Base-by-base conservation (phyloP, 768 basidiomycete species). In the Sarcomyxa edulis region DNA sequence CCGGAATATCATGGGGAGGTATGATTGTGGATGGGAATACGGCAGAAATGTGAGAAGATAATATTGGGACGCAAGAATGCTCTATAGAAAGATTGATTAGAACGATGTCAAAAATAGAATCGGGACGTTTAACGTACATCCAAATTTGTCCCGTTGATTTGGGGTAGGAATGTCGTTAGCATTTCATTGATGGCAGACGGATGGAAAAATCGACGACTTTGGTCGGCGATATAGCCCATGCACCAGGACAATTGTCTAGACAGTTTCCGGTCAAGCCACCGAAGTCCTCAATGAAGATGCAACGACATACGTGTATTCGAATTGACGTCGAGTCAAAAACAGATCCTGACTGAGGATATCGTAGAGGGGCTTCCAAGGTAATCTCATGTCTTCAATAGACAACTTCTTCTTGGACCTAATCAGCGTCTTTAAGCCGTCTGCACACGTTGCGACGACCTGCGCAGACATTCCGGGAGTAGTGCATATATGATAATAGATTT, bases 1-100 rank as follows among this genome's bases (percentile, higher is more conserved):
- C 38, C 84, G 80, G 65, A 93, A 87, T 38, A 92, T 69, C 74
- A 85, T 84, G 37, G 77, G 84, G 38, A 80, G 71, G 68, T 92
- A 93, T 31, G 76, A 74, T 62, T 91, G 85, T 22, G 89, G 89
- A 54, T 92, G 89, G 5, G 78, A 76, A 43, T 86, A 68, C 2
- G 92, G 92, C 34, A 95, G 71, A 63, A 93, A 94, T 24, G 85
- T 85, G 48, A 84, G 71, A 51, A 93, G 66, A 61, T 88, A 91
- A 52, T 85, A 88, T 58, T 94, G 88, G 4, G 86, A 80, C 9
- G 87, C 77, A 29, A 94, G 70, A 36, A 89, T 67, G 41, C 72
- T 78, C 83, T 87, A n/a, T n/a, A n/a, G 56, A 29, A 40, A 40
- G 34, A 39, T 4, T 21, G 15, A 23, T 28, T 47, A 38, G 49